phyloP scores from a whole-genome alignment of 2,329 filamentous ascomycete genomes.

The Phaeosphaeria sp. region DNA sequence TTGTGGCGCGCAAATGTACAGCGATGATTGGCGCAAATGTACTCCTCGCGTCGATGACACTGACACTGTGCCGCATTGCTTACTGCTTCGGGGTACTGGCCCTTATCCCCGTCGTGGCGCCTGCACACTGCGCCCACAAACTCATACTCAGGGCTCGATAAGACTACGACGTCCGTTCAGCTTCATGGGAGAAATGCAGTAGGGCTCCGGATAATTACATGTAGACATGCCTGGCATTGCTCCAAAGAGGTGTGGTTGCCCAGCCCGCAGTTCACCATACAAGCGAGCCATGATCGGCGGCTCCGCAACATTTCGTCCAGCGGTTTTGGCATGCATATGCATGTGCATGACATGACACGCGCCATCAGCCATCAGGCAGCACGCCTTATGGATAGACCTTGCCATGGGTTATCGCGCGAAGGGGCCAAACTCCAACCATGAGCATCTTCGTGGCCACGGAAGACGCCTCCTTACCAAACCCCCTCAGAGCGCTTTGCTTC shows the following conservation, averaged over 20 bases:
- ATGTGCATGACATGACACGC: conserved; percentile 26
- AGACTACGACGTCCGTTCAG: conserved; percentile 1
- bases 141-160: not conserved
- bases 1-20: not conserved
- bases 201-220: not conserved
- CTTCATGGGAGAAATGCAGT: not conserved
- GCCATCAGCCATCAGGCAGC: conserved; percentile 21
- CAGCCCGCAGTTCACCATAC: conserved; percentile 8
- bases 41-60: not conserved
- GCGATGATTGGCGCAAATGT: not conserved
- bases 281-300: conserved; percentile 14
- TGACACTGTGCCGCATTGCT: conserved; percentile 8
- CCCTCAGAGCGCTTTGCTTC: conserved; percentile 2
- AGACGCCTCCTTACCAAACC: conserved; percentile 5
- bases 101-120: not conserved
- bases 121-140: not conserved
- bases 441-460: conserved; percentile 12
- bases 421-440: conserved; percentile 18
- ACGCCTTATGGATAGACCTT: conserved; percentile 24
- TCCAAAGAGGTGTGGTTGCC: conserved; percentile 9
- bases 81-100: conserved; percentile 8
- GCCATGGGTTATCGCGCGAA: conserved; percentile 16
- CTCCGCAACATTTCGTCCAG: conserved; percentile 41
- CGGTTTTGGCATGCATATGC: conserved; percentile 9
- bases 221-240: not conserved